Base-by-base conservation (phyloP, 1,139 yeast species). In the Yamadazyma blattariae region DNA sequence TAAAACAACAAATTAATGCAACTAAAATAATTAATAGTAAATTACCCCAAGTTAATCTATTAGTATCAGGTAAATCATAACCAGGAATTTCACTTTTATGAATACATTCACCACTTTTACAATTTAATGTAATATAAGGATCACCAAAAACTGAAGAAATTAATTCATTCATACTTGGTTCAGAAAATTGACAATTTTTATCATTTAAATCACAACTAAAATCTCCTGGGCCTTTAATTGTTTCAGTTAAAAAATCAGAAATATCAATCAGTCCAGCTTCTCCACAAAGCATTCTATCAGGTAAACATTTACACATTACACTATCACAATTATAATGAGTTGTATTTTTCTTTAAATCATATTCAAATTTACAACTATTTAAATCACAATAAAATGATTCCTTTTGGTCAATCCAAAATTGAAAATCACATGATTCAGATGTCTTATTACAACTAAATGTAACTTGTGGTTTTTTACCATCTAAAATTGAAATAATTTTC, bases 71-170 rank as follows among this genome's bases (percentile, higher is more conserved):
- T 1, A 74, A 54, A 23, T 75, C 74, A 56, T 85, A 89, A 4
- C 97, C 97, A 0, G 98, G 98, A 17, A 92, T 79, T 56, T 92
- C 95, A 52, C 95, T 83, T 51, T 82, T 80, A 56, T 92, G 97
- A 25, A 92, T 52, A 68, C 98, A 92, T 58, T 92, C 98, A 34
- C 96, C 92, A 1, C 96, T 79, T 11, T 65, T 62, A 61, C 98
- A 92, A 33, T 75, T 70, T 38, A 92, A 66, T 1, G 92, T 83
- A 50, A 92, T 92, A 49, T 78, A 76, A 1, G 90, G 87, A 55
- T 92, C 98, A 12, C 98, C 98, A 62, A 92, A 92, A 3, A 92
- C 95, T 12, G 88, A 79, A 41, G 79, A 72, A 40, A 92, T 92
- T 51, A 92, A 73, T 45, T 86, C 95, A 59, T 92, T 87, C 97